A percentile compares a stretch with the other conserved stretches of the same genome.
These are phyloP conservation scores for Zymoseptoria brevis DNA, from an alignment of 2,329 filamentous ascomycete genomes.

Conservation along the genomic window DNA sequence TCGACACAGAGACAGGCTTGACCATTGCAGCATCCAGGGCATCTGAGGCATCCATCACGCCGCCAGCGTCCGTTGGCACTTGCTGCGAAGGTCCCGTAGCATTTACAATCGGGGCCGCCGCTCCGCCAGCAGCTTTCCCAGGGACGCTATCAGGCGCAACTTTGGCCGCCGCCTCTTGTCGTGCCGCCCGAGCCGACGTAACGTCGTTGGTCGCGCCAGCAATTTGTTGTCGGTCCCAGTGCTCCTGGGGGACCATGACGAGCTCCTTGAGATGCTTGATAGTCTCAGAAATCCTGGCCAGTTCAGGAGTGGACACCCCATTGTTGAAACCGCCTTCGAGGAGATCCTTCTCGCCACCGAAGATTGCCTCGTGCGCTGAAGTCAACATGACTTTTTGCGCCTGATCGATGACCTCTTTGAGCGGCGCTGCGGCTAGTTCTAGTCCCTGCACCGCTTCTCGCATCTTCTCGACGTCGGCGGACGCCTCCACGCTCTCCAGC, in stretches of 20 bases:
- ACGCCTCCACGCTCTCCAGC: conserved; percentile 15
- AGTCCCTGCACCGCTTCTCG: conserved; percentile 15
- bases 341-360: conserved; percentile 29
- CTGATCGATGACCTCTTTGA: conserved; percentile 18
- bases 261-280: conserved; percentile 24
- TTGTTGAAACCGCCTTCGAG: conserved; percentile 15
- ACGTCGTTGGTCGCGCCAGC: conserved; percentile 23
- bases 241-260: conserved; percentile 26
- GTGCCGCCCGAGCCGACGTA: conserved; percentile 19
- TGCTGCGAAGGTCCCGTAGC: not conserved
- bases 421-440: conserved; percentile 17
- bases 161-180: conserved; percentile 15
- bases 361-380: conserved; percentile 31
- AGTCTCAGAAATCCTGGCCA: conserved; percentile 19
- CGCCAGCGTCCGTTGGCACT: not conserved
- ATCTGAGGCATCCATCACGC: not conserved
- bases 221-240: conserved; percentile 26
- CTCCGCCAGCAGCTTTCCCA: not conserved
- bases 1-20: not conserved
- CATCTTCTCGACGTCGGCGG: conserved; percentile 17
- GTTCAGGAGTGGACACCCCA: conserved; percentile 10
- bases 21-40: not conserved
- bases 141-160: not conserved
- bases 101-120: not conserved
- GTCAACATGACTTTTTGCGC: conserved; percentile 25